Evolutionary conservation across 148 eudicot species (phyloP), one percentile per base, ranked within the genome.

Genomic region (Mesembryanthemum crystallinum): DNA sequence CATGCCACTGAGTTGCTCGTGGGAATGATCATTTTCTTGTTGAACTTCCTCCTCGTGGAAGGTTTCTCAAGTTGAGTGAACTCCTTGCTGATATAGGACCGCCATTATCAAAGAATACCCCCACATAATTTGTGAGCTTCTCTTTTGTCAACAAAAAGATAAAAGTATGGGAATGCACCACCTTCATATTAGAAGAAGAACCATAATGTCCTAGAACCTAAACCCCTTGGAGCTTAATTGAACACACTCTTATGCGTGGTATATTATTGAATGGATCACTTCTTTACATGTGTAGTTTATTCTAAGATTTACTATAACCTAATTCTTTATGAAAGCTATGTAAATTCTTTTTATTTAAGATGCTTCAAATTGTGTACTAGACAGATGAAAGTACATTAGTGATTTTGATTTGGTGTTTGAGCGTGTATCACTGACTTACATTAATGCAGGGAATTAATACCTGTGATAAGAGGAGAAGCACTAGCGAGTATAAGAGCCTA

Each of bases 391-490:
- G 73, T 25, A 67, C 20, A 12, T 0, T 9, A 15, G 3, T 43
- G 71, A 10, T 52, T 4, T 58, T 51, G 7, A 59, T 15, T 55
- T 9, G 28, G 15, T 51, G 30, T 63, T 13, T 30, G 30, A 27
- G 15, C 32, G 0, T 27, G 7, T n/a, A 47, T 14, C 0, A 45
- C 35, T 69, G 72, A 69, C 49, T 28, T 17, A n/a, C n/a, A n/a
- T n/a, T 67, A 27, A 65, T 86, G 71, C 90, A 92, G 97, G 97
- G 97, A 63, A 82, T 88, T 66, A 88, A 92, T 72, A 88, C 91
- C 68, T 89, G 92, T 64, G 97, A 92, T 80, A 86, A 83, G 87
- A 88, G 97, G 80, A 85, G 93, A 82, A 90, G 87, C 85, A 76
- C 90, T 66, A 86, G 81, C 23, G 95, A 90, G 73, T 87, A 87